Evolutionary conservation across 1,139 yeast genomes (phyloP), one percentile per base, ranked within the genome.

Genomic region (Pichia sp.): DNA sequence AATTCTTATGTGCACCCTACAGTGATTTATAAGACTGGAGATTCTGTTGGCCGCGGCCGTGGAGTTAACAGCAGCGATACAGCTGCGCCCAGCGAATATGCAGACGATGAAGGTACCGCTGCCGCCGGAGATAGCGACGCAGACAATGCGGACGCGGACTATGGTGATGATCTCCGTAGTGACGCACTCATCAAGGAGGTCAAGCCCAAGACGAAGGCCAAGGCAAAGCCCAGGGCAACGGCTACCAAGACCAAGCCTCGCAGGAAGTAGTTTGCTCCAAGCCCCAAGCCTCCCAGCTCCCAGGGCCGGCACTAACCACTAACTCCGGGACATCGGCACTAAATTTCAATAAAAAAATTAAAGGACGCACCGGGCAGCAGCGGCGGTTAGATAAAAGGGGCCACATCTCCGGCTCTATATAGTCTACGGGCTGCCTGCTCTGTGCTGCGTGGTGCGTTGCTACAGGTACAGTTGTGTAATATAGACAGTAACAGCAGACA

Each of bases 1-100:
- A 93, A 93, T 56, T 59, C 73, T 13, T 59, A 60, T 31, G 64
- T 76, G 9, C 98, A 91, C 60, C 97, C 97, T 1, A 76, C 84
- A 3, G 87, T 96, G 3, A 86, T 85, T 41, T 82, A 82, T 66
- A 74, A 72, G 49, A 75, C 82, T 1, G 82, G 82, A 9, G 72
- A 71, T 45, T 68, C 77, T 5, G 66, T 71, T 14, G 58, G 67
- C 17, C 48, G 53, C 45, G 63, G 59, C 10, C 59, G 58, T 11
- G 16, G 22, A 22, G 28, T 32, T n/a, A 13, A 24, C 20, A 24
- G 20, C 17, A 13, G 27, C 7, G 17, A 11, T 21, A 21, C 8
- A 21, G 10, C 11, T 21, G 8, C 6, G 6, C 7, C 5, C 6
- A 64, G 59, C 32, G 62, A 55, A 30, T 35, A 33, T 18, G 53